phyloP scores from a whole-genome alignment of 257 asterid genomes.

The Ophiorrhiza pumila region DNA sequence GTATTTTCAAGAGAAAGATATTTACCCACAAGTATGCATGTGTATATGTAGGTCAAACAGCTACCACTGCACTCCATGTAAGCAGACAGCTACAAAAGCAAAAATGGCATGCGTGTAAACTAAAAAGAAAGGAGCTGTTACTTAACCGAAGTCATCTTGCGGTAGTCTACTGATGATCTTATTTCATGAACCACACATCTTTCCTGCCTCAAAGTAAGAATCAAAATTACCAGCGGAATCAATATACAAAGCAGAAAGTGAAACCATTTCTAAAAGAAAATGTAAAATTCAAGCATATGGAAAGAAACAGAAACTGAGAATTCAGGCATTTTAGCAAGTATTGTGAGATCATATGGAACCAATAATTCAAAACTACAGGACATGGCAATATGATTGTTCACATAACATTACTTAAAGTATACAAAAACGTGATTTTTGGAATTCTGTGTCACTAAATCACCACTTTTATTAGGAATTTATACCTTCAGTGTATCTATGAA shows the following conservation, averaged over 20 bases:
- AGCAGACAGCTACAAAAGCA: neutral
- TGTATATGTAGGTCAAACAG: neutral
- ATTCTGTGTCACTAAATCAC: neutral
- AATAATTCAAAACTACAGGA: neutral
- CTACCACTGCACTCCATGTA: neutral
- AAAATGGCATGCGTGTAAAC: neutral
- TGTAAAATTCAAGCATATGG: neutral
- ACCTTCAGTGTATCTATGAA: constrained; percentile 86
- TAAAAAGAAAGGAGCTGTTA: constrained; percentile 8
- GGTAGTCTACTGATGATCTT: constrained; percentile 83
- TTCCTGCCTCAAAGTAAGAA: constrained; percentile 53
- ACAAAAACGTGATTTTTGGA: neutral
- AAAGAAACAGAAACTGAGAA: constrained; percentile 7
- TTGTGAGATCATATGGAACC: neutral
- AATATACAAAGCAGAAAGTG: neutral
- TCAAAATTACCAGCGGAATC: constrained; percentile 16
- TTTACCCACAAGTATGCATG: neutral
- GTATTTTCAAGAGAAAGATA: constrained; percentile 23
- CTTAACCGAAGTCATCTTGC: constrained; percentile 76
- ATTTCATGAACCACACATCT: constrained; percentile 81
- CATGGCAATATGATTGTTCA: neutral
- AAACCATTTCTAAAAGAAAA: neutral
- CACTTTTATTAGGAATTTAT: neutral
- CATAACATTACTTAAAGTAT: neutral
- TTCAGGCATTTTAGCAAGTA: neutral